phyloP scores from a whole-genome alignment of 1,284 basidiomycete species.

The Coniophora puteana region DNA sequence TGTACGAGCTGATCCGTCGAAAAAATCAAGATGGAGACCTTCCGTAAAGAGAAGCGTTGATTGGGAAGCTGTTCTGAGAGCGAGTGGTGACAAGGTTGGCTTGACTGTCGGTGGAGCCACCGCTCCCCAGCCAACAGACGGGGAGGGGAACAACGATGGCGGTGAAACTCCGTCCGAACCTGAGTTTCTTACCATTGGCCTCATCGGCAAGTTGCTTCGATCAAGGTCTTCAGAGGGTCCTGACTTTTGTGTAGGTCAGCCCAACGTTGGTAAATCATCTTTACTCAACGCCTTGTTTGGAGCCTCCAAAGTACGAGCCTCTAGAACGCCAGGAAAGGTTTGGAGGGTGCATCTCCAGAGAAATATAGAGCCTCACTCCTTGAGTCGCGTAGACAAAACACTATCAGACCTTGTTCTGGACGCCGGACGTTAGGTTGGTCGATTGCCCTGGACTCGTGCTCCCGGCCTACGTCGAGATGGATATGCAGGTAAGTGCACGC shows the following conservation, averaged over 20 bases:
- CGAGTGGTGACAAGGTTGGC: conserved; percentile 42
- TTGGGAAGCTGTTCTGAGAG: conserved; percentile 63
- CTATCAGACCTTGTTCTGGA: conserved; percentile 91
- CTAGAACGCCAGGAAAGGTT: conserved; percentile 88
- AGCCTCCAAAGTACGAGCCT: conserved; percentile 77
- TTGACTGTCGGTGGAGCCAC: conserved; percentile 36
- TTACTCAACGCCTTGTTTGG: conserved; percentile 90
- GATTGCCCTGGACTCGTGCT: conserved; percentile 87
- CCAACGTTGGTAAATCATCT: conserved; percentile 93
- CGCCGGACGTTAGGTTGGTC: conserved; percentile 73
- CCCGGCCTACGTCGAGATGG: conserved; percentile 76
- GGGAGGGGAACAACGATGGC: not conserved
- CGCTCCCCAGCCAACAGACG: conserved; percentile 24
- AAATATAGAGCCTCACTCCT: not conserved
- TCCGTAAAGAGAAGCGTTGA: conserved; percentile 60
- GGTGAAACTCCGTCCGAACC: conserved; percentile 30
- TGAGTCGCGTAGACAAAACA: conserved; percentile 72
- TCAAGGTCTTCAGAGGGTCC: conserved; percentile 3
- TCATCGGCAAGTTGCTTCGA: conserved; percentile 57
- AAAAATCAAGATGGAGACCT: conserved; percentile 65
- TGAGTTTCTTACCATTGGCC: conserved; percentile 74
- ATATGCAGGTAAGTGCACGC: conserved; percentile 59
- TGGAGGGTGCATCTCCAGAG: conserved; percentile 3
- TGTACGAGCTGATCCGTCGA: conserved; percentile 44
- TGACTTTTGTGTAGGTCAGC: conserved; percentile 57